Base-by-base conservation (phyloP, 2,329 filamentous ascomycete species). In the Pestalotiopsis sp. region DNA sequence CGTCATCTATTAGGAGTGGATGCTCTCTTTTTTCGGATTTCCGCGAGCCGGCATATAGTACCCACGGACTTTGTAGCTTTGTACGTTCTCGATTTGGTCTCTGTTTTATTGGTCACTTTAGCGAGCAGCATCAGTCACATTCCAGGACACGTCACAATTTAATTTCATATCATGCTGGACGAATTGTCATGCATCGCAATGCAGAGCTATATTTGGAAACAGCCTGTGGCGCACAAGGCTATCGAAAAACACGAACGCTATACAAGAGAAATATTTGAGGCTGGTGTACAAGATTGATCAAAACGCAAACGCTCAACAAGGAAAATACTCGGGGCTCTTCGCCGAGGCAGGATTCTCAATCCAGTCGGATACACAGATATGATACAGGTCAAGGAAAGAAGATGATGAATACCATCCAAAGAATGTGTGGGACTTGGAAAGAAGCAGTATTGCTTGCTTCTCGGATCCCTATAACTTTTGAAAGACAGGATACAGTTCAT, bases 1-100 rank as follows among this genome's bases (percentile, higher is more conserved):
- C 74, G 93, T 97, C 66, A 95, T 97, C 69, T 97, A 97, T 83
- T 97, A 31, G 31, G 20, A 23, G n/a, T 23, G 14, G 45, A 52
- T 17, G 14, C 45, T 20, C 2, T 17, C 20, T 20, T 20, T 52
- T 52, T 52, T 17, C 14, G 45, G n/a, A 83, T 87, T 27, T 57
- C 23, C 41, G 36, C 20, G 49, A 20, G 57, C n/a, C 57, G 23
- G 23, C 57, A 59, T 52, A n/a, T 52, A 36, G 31, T 36, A 36
- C 31, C 31, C 31, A 36, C 7, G 31, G 31, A 36, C 7, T 36
- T 36, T 9, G 31, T 9, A 36, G 31, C 31, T 36, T 36, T 36
- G 31, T 9, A 36, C 31, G 31, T 36, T 36, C 31, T 36, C 31
- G 31, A 36, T 36, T 36, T 36, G 31, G 31, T 36, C 31, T 14